These are phyloP conservation scores for Aspergillus coremiiformis DNA, from an alignment of 495 filamentous ascomycete genomes.

Conservation along the genomic window DNA sequence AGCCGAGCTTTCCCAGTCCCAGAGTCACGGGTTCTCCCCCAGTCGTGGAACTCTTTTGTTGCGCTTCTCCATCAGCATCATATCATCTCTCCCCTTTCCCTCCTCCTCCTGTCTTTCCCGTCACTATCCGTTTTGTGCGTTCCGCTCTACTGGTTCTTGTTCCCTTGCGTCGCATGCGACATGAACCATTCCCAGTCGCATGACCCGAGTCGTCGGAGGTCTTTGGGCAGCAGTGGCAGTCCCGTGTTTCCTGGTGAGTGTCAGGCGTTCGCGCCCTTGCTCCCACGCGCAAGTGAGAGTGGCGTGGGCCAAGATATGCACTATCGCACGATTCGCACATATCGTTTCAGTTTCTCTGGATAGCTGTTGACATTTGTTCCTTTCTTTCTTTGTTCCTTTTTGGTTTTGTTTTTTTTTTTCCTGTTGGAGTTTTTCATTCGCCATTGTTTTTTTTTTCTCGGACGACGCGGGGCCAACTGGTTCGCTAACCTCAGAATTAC, in stretches of 20 bases:
- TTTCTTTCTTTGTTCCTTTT: neutral
- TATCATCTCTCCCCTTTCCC: conserved; percentile 5
- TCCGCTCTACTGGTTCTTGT: conserved; percentile 5
- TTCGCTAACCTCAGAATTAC: conserved; percentile 11
- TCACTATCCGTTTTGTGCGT: neutral
- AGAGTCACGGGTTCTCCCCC: conserved; percentile 38
- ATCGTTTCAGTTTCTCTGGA: conserved; percentile 2
- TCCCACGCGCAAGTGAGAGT: neutral
- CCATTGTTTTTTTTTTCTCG: too few species aligned
- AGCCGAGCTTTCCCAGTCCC: conserved; percentile 24
- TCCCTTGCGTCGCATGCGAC: conserved; percentile 14
- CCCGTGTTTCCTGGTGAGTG: conserved; percentile 34
- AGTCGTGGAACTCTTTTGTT: conserved; percentile 9
- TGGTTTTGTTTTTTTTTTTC: neutral
- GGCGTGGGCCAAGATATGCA: neutral
- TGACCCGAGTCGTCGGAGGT: conserved; percentile 28
- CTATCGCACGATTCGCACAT: conserved; percentile 9
- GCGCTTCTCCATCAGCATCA: conserved; percentile 4
- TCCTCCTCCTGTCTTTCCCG: conserved; percentile 1
- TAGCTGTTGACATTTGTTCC: conserved; percentile 1
- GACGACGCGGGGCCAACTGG: neutral
- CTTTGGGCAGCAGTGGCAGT: conserved; percentile 32
- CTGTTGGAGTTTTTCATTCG: neutral
- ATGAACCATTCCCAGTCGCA: conserved; percentile 31
- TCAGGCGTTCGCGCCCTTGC: conserved; percentile 6